These are phyloP conservation scores for Pythium volutum DNA, from an alignment of 352 stramenopile species.

Conservation along the genomic window DNA sequence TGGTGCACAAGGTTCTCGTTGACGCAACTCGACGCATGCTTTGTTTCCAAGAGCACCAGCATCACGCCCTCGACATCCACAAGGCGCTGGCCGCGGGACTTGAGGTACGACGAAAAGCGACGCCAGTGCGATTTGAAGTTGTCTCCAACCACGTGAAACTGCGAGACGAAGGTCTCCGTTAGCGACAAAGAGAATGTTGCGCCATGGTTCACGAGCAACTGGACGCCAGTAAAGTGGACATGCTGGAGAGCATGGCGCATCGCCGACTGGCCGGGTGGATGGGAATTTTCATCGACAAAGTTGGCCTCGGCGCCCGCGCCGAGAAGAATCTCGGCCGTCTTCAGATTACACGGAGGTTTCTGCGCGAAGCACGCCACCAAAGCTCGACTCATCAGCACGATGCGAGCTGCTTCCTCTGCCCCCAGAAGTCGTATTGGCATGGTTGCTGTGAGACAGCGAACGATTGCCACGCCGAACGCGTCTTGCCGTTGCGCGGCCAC, in stretches of 20 bases:
- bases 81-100: constrained; percentile 29
- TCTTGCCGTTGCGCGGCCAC: constrained; percentile 43
- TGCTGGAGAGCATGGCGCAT: constrained; percentile 34
- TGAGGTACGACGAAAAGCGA: constrained; percentile 34
- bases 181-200: constrained; percentile 29
- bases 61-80: constrained; percentile 45
- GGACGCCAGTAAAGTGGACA: constrained; percentile 34
- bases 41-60: constrained; percentile 36
- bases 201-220: constrained; percentile 42
- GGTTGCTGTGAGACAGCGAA: constrained; percentile 28
- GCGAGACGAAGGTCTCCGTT: constrained; percentile 34
- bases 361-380: constrained; percentile 42
- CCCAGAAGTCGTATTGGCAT: background rate
- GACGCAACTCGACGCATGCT: constrained; percentile 16
- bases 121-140: constrained; percentile 31
- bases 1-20: constrained; percentile 46
- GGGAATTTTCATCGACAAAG: constrained; percentile 14
- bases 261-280: constrained; percentile 24
- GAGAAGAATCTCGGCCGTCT: constrained; percentile 38
- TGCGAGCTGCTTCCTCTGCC: constrained; percentile 3
- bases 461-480: constrained; percentile 29
- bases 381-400: constrained; percentile 23
- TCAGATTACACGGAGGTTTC: constrained; percentile 35
- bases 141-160: constrained; percentile 21
- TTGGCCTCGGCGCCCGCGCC: constrained; percentile 32